Conservation (phyloP, 371 early-diverging fungal species). For the Dentiscutata heterogama region DNA sequence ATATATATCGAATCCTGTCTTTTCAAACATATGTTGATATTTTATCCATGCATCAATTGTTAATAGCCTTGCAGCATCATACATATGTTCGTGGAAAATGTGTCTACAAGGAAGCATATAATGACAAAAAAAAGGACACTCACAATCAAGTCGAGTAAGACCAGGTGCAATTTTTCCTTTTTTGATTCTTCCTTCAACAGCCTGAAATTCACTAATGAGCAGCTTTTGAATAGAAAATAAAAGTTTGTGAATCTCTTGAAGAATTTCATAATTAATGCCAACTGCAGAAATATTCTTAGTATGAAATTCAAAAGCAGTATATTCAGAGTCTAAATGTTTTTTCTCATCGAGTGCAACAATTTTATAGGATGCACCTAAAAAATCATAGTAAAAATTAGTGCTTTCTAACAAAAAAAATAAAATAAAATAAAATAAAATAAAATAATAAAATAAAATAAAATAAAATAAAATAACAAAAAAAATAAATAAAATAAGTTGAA, state of each 20-base stretch:
- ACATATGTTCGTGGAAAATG: background rate
- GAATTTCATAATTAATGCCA: background rate
- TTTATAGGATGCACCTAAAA: conserved; percentile 7
- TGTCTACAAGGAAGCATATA: background rate
- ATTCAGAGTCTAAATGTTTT: background rate
- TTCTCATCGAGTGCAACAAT: conserved; percentile 5
- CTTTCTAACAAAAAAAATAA: too few species aligned
- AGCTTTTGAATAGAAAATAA: background rate
- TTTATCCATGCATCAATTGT: background rate
- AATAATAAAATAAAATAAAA: too few species aligned
- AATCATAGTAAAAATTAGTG: background rate
- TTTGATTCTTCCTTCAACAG: background rate
- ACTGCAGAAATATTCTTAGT: conserved; percentile 5
- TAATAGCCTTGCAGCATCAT: background rate
- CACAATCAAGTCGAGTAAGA: conserved; percentile 5
- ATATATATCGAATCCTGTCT: conserved; percentile 6
- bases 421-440: too few species aligned
- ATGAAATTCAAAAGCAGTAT: background rate
- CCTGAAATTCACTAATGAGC: background rate
- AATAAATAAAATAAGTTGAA: too few species aligned
- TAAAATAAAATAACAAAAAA: too few species aligned
- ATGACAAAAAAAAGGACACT: background rate
- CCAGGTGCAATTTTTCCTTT: conserved; percentile 26
- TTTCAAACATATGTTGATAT: background rate
- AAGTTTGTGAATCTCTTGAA: conserved; percentile 23